Conservation (phyloP, 2,329 filamentous ascomycete species). For the Acephala macrosclerotiorum region DNA sequence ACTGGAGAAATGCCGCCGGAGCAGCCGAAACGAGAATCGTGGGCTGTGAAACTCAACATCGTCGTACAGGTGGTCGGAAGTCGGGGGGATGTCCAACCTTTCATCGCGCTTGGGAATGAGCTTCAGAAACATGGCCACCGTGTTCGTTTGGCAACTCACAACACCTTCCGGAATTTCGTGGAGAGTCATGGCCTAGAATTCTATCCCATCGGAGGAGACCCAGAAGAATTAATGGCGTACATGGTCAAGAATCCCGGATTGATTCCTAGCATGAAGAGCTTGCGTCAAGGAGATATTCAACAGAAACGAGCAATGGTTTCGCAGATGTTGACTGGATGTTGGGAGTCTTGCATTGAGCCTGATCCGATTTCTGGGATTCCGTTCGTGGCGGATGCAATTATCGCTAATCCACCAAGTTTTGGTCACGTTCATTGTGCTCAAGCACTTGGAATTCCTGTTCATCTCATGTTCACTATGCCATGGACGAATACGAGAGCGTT, state of each 20-base stretch:
- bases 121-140: slow-evolving; percentile 61
- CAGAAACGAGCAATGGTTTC: slow-evolving; percentile 75
- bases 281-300: slow-evolving; percentile 77
- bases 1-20: background rate
- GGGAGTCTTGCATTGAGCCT: slow-evolving; percentile 80
- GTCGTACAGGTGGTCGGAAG: slow-evolving; percentile 78
- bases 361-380: slow-evolving; percentile 26
- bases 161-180: slow-evolving; percentile 61
- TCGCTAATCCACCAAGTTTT: slow-evolving; percentile 40
- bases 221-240: slow-evolving; percentile 81
- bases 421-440: slow-evolving; percentile 39
- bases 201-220: slow-evolving; percentile 70
- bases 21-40: background rate
- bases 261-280: slow-evolving; percentile 78
- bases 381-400: slow-evolving; percentile 40
- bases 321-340: slow-evolving; percentile 80
- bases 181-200: slow-evolving; percentile 60
- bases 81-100: slow-evolving; percentile 77
- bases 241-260: slow-evolving; percentile 89
- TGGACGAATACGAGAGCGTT: slow-evolving; percentile 35
- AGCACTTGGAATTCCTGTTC: slow-evolving; percentile 23
- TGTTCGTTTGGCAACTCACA: slow-evolving; percentile 64
- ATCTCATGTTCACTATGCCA: slow-evolving; percentile 36
- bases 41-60: slow-evolving; percentile 63
- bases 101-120: slow-evolving; percentile 68